phyloP scores from a whole-genome alignment of 345 rosid genomes.

The Abelmoschus esculentus region DNA sequence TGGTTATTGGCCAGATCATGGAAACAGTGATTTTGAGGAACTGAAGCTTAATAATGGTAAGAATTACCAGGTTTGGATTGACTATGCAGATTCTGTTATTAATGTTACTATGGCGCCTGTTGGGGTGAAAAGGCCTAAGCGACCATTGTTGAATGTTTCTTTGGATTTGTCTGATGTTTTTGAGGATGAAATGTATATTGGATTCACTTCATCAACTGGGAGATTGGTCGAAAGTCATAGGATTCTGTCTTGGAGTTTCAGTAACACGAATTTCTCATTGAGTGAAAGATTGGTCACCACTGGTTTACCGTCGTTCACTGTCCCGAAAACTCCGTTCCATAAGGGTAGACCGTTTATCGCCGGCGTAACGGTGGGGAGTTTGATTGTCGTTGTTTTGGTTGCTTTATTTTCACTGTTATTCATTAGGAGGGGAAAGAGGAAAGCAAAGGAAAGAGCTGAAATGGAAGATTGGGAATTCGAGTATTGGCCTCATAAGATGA shows the following conservation, averaged over 20 bases:
- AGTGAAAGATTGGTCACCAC: conserved; percentile 44
- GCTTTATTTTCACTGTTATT: conserved; percentile 25
- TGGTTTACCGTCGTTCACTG: conserved; percentile 66
- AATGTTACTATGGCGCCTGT: conserved; percentile 33
- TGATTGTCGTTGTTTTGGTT: conserved; percentile 25
- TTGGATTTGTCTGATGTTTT: conserved; percentile 49
- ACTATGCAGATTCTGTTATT: conserved; percentile 41
- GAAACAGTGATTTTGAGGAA: conserved; percentile 25
- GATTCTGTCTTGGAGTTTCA: conserved; percentile 75
- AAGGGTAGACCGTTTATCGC: conserved; percentile 41
- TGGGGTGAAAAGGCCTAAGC: conserved; percentile 31
- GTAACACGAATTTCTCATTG: conserved; percentile 46
- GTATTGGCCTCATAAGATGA: conserved; percentile 75
- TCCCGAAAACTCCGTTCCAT: conserved; percentile 35
- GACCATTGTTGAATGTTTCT: conserved; percentile 37
- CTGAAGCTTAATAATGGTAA: conserved; percentile 62
- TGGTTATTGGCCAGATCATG: conserved; percentile 46
- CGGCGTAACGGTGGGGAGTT: conserved; percentile 29
- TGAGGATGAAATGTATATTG: conserved; percentile 64
- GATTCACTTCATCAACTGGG: conserved; percentile 69
- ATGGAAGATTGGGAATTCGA: conserved; percentile 91
- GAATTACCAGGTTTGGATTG: conserved; percentile 86
- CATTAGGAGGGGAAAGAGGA: conserved; percentile 40
- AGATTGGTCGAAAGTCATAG: conserved; percentile 48
- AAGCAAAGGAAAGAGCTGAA: conserved; percentile 40